Evolutionary conservation across 2,329 filamentous ascomycete genomes (phyloP).

Genomic region (Scytalidium lignicola): DNA sequence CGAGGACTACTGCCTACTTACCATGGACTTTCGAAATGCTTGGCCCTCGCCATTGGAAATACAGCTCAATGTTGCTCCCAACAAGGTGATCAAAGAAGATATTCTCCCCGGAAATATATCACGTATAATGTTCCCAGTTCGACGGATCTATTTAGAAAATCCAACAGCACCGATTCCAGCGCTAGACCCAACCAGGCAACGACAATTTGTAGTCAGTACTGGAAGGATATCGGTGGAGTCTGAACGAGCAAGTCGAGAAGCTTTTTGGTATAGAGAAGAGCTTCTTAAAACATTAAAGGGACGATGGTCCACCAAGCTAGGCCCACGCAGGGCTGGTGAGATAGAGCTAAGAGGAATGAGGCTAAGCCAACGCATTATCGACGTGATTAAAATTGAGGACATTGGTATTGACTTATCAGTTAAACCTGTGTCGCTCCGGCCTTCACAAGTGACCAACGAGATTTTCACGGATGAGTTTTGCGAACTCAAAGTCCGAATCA

Average conservation of each 20-base stretch:
- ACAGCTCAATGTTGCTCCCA: slow-evolving; percentile 41
- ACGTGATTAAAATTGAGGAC: slow-evolving; percentile 76
- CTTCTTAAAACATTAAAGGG: slow-evolving; percentile 68
- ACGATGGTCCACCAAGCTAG: slow-evolving; percentile 59
- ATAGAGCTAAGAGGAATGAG: slow-evolving; percentile 75
- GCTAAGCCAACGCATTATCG: slow-evolving; percentile 72
- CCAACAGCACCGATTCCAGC: slow-evolving; percentile 74
- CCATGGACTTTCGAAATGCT: slow-evolving; percentile 81
- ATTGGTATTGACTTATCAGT: slow-evolving; percentile 62
- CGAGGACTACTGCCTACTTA: slow-evolving; percentile 69
- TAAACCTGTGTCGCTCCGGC: slow-evolving; percentile 15
- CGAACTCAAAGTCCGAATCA: slow-evolving; percentile 64
- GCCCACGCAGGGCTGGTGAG: slow-evolving; percentile 52
- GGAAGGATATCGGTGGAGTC: slow-evolving; percentile 73
- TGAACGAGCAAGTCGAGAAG: slow-evolving; percentile 72
- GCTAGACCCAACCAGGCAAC: slow-evolving; percentile 72
- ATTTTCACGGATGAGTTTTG: slow-evolving; percentile 58
- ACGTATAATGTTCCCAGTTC: slow-evolving; percentile 71
- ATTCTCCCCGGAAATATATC: slow-evolving; percentile 65
- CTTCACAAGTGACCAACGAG: slow-evolving; percentile 12
- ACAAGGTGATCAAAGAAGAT: slow-evolving; percentile 35
- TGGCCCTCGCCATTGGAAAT: slow-evolving; percentile 79
- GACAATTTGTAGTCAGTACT: slow-evolving; percentile 88
- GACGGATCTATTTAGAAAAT: slow-evolving; percentile 69
- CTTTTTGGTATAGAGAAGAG: slow-evolving; percentile 87